Evolutionary conservation across 495 filamentous ascomycete genomes (phyloP), one percentile per base, ranked within the genome.

Genomic region (Neurospora sp.): DNA sequence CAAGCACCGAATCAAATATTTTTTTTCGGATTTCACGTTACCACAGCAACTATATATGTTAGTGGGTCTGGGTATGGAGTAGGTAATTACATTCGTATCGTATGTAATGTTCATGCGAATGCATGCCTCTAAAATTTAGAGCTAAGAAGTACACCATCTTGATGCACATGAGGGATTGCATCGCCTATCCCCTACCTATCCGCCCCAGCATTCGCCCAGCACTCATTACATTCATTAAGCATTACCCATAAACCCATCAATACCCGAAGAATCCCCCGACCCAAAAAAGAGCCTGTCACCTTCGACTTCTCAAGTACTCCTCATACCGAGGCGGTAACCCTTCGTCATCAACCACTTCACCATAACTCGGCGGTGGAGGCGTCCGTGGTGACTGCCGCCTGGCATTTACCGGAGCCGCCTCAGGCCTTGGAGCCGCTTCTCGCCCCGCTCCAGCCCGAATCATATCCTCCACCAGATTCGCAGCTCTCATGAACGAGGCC

Each of bases 401-500:
- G 12, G 4, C 7, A 65, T 35, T 35, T 0, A 65, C 6, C 22
- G 14, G 53, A 10, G 12, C 7, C 0, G 2, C 14, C 6, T 65
- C 27, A 35, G 53, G 3, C 6, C 53, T 18, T 18, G 27, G 53
- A 65, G 14, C 38, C 38, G 48, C 61, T 35, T 40, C 27, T 14
- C 78, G 77, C 22, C 81, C 81, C 70, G 82, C 82, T 69, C 83
- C 83, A 11, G 83, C 83, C 31, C 81, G 80, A 38, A 86, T 79
- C 35, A 89, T 79, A 68, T 80, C 78, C 16, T 79, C 82, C 5
- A 88, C 84, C 16, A 86, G 72, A 10, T 77, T 77, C 20, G 85
- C 80, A 20, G 82, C 86, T 44, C 82, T 79, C 46, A 85, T 81
- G 38, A 88, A 83, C 39, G 83, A 82, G 3, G 81, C 78, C 61